phyloP scores from a whole-genome alignment of 1,139 yeast genomes.

The Lodderomyces pseudojiufengensis region DNA sequence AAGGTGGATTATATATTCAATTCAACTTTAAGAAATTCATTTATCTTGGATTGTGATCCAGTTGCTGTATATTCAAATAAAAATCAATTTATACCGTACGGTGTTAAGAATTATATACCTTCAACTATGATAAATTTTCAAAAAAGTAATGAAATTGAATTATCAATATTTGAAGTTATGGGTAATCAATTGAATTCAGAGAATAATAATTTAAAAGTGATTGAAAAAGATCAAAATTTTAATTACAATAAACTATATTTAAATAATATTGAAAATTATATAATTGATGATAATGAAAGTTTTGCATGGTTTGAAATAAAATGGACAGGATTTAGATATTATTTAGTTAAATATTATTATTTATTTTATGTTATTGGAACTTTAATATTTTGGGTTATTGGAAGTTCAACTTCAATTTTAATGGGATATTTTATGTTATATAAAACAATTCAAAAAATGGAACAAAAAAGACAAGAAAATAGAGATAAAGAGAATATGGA shows the following conservation, averaged over 20 bases:
- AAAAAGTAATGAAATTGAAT: slow-evolving; percentile 15
- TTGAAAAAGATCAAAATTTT: not conserved
- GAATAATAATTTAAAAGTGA: no score
- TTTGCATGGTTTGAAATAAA: slow-evolving; percentile 23
- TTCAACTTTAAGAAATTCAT: slow-evolving; percentile 9
- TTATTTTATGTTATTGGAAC: slow-evolving; percentile 50
- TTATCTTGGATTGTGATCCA: slow-evolving; percentile 31
- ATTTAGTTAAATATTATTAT: slow-evolving; percentile 48
- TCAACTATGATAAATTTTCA: slow-evolving; percentile 21
- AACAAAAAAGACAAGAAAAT: no score
- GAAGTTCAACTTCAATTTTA: slow-evolving; percentile 27
- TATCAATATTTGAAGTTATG: slow-evolving; percentile 13
- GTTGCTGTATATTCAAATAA: slow-evolving; percentile 24
- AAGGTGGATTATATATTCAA: slow-evolving; percentile 4
- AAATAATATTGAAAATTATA: slow-evolving; percentile 4
- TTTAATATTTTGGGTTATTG: slow-evolving; percentile 42
- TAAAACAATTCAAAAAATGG: no score
- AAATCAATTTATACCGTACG: slow-evolving; percentile 35
- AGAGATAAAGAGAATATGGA: no score
- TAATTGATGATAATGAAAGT: slow-evolving; percentile 13
- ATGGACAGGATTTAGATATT: slow-evolving; percentile 58
- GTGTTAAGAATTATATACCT: slow-evolving; percentile 35
- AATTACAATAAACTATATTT: slow-evolving; percentile 1
- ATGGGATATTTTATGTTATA: slow-evolving; percentile 19
- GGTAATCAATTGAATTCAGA: slow-evolving; percentile 5